A percentile compares a stretch with the other conserved stretches of the same genome.
Conservation (phyloP, 2,329 filamentous ascomycete species). For the Alternaria solani region DNA sequence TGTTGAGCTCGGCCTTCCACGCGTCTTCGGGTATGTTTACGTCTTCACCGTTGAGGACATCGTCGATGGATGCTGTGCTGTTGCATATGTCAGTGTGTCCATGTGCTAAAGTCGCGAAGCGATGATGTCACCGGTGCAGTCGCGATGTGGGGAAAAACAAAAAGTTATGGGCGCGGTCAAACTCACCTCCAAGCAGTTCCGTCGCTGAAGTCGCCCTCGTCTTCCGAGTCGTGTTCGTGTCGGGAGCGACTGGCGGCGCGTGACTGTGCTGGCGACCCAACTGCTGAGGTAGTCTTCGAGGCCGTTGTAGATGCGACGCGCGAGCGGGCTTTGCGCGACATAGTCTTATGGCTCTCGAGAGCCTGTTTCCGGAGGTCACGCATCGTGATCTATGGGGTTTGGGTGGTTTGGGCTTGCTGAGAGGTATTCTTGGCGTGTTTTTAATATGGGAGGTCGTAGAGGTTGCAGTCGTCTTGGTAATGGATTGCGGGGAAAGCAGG, state of each 20-base stretch:
- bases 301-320: constrained; percentile 63
- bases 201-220: constrained; percentile 69
- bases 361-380: constrained; percentile 72
- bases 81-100: constrained; percentile 33
- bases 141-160: constrained; percentile 17
- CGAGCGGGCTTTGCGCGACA: constrained; percentile 72
- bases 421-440: not conserved
- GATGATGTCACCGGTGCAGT: constrained; percentile 39
- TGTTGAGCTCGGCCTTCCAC: constrained; percentile 69
- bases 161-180: constrained; percentile 14
- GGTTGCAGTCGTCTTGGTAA: constrained; percentile 21
- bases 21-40: constrained; percentile 58
- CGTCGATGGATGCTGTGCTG: constrained; percentile 73
- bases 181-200: constrained; percentile 65
- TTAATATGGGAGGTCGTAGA: constrained; percentile 6
- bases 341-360: constrained; percentile 75
- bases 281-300: constrained; percentile 66
- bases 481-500: constrained; percentile 35
- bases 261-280: constrained; percentile 67
- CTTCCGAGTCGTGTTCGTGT: constrained; percentile 64
- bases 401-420: not conserved
- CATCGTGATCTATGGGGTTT: constrained; percentile 54
- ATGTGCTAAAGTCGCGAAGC: constrained; percentile 7
- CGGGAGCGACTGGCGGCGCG: constrained; percentile 61
- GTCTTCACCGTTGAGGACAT: constrained; percentile 63